These are phyloP conservation scores for Aspergillus ostianus DNA, from an alignment of 495 filamentous ascomycete species.

Conservation along the genomic window DNA sequence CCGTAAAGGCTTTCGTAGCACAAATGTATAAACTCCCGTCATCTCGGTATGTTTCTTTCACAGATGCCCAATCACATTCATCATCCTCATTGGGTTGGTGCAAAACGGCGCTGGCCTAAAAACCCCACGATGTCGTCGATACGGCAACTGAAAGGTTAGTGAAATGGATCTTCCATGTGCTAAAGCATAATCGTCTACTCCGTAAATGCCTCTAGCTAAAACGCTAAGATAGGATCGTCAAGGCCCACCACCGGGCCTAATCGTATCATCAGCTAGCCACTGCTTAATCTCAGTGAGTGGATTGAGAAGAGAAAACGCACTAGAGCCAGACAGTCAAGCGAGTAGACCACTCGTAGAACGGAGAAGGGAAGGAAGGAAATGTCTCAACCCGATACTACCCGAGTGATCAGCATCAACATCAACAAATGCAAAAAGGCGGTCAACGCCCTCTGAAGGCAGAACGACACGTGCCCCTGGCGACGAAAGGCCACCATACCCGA, in stretches of 20 bases:
- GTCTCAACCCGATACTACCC: not conserved
- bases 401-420: not conserved
- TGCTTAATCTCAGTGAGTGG: not conserved
- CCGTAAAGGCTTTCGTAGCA: too few relatives aligned
- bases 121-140: too few relatives aligned
- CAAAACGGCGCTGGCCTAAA: too few relatives aligned
- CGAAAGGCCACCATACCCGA: not conserved
- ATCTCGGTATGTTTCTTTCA: too few relatives aligned
- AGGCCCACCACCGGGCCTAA: not conserved
- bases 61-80: too few relatives aligned
- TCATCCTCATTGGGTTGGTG: too few relatives aligned
- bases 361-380: not conserved
- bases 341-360: not conserved
- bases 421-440: not conserved
- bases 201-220: too few relatives aligned
- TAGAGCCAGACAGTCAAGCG: not conserved
- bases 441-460: not conserved
- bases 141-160: not conserved
- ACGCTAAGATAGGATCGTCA: not conserved
- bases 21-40: too few relatives aligned
- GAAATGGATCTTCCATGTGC: not conserved
- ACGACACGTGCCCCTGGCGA: not conserved
- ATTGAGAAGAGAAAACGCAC: not conserved
- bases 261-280: not conserved
- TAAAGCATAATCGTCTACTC: not conserved